Conservation (phyloP, 495 filamentous ascomycete species). For the Lophium mytilinum region DNA sequence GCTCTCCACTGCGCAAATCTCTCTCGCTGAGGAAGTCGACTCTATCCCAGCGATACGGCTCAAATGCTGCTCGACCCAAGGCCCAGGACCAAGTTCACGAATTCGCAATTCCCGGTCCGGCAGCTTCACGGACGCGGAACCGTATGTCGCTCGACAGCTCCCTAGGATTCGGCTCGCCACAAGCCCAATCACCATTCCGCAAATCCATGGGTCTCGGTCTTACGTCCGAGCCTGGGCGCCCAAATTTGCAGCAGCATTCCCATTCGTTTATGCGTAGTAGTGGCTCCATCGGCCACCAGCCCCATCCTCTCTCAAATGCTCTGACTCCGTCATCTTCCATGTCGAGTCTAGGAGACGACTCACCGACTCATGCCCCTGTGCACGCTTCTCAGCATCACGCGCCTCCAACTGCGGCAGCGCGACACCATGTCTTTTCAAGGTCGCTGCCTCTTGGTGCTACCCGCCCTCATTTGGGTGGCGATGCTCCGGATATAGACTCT, state of each 20-base stretch:
- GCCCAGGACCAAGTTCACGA: slow-evolving; percentile 35
- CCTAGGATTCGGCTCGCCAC: slow-evolving; percentile 39
- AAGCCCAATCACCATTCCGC: slow-evolving; percentile 49
- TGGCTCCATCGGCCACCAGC: slow-evolving; percentile 34
- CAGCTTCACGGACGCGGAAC: slow-evolving; percentile 46
- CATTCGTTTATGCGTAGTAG: slow-evolving; percentile 28
- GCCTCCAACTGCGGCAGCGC: slow-evolving; percentile 36
- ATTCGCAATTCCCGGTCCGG: slow-evolving; percentile 41
- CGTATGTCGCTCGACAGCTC: slow-evolving; percentile 67
- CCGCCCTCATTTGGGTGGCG: slow-evolving; percentile 6
- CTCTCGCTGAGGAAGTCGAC: slow-evolving; percentile 66
- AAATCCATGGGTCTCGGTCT: neutral
- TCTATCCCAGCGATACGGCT: slow-evolving; percentile 61
- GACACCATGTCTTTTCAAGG: slow-evolving; percentile 62
- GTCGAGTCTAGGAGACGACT: slow-evolving; percentile 68
- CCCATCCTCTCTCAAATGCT: slow-evolving; percentile 78
- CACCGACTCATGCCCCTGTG: slow-evolving; percentile 50
- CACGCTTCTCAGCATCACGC: neutral
- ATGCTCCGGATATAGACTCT: slow-evolving; percentile 6
- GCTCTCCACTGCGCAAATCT: slow-evolving; percentile 15
- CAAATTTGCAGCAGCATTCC: slow-evolving; percentile 31
- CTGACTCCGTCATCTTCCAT: slow-evolving; percentile 77
- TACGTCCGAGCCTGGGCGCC: slow-evolving; percentile 1
- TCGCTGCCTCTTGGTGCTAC: slow-evolving; percentile 66
- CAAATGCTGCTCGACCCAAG: slow-evolving; percentile 19